Base-by-base conservation (phyloP, 1,284 basidiomycete species). In the Tetrapyrgos nigripes region DNA sequence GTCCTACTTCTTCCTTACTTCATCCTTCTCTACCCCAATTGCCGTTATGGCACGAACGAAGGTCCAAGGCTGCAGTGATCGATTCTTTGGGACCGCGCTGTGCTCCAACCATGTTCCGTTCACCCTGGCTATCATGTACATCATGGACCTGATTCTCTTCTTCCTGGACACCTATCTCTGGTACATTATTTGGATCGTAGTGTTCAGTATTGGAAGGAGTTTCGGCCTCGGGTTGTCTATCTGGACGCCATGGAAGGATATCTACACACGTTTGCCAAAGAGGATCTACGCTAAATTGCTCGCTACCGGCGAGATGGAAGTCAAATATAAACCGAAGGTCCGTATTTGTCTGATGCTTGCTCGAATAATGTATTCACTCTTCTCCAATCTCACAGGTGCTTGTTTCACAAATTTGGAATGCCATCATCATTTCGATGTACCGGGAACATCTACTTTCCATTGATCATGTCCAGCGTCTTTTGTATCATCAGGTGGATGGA, bases 371-470 rank as follows among this genome's bases (percentile, higher is more conserved):
- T 58, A 21, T 35, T n/a, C 8, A 37, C 14, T 44, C n/a, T 35
- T 45, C 53, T 49, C 35, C 14, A n/a, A 29, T 43, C 29, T 45
- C 17, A 51, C 47, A 86, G 85, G 96, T 98, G 51, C 85, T 98
- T 31, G 96, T 98, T 28, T 97, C 95, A 17, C 96, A 98, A 79
- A 91, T 98, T 50, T 98, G 96, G 96, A 98, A 98, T 74, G 96
- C 96, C 50, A 83, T 98, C 77, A 96, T 98, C 75, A 98, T 98
- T 66, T 97, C 95, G 53, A 98, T 98, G 96, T 98, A 98, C 76
- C 88, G 96, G 65, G 96, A 98, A 70, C 96, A 98, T 77, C 80
- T 98, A 46, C 81, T 98, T 35, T 96, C 93, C 63, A 97, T 97
- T 71, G 93, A 97, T 66, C 94, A 97, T 70, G 95, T 98, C 43